Conservation (phyloP, 306 rosid genomes). For the Casuarina glauca region DNA sequence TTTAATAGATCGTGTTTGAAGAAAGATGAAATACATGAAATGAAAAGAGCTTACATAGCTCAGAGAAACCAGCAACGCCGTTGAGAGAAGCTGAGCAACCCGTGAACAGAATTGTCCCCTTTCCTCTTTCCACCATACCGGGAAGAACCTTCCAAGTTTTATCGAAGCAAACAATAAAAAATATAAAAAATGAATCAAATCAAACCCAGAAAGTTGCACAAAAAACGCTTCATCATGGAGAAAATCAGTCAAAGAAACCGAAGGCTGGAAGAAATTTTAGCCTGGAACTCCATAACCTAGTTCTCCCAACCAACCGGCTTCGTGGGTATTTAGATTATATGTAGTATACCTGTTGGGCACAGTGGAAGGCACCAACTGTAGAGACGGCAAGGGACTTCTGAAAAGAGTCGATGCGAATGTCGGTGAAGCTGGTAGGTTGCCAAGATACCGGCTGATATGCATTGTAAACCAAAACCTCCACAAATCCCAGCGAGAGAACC, state of each 20-base stretch:
- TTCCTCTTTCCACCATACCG: constrained; percentile 91
- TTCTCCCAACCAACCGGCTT: too few species aligned
- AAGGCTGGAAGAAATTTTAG: neutral
- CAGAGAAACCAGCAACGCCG: constrained; percentile 76
- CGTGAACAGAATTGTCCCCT: constrained; percentile 83
- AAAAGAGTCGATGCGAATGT: constrained; percentile 58
- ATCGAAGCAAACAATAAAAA: neutral
- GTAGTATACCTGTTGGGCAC: constrained; percentile 78
- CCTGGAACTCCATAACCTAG: neutral
- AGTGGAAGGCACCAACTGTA: constrained; percentile 83
- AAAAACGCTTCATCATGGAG: neutral
- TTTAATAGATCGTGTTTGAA: neutral
- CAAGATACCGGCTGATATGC: constrained; percentile 51
- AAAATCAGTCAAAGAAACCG: neutral
- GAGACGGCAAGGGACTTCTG: constrained; percentile 80
- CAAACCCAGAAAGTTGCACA: neutral
- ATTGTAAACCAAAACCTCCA: constrained; percentile 81
- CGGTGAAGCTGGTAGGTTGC: constrained; percentile 53
- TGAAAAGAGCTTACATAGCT: constrained; percentile 54
- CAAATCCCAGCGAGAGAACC: constrained; percentile 78
- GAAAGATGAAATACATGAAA: neutral
- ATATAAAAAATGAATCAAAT: neutral
- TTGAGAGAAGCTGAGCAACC: constrained; percentile 86
- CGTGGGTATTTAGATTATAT: neutral
- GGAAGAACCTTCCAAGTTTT: constrained; percentile 62